Evolutionary conservation across 2,329 filamentous ascomycete species (phyloP).

Genomic region (Aureobasidium mangrovei): DNA sequence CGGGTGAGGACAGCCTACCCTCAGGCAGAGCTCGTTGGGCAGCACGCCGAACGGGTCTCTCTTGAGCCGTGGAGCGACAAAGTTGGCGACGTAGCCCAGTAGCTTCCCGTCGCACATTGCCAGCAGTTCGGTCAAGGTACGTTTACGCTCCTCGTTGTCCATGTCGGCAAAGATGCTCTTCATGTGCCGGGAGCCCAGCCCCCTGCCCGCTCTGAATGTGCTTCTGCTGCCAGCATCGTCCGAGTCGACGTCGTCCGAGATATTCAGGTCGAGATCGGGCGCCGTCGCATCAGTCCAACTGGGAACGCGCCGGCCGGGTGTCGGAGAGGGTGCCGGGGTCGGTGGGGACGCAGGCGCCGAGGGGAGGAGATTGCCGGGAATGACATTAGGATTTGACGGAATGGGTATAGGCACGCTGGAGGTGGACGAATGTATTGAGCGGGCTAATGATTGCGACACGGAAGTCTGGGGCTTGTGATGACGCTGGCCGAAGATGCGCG

Average conservation of each 20-base stretch:
- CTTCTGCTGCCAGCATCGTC: slow-evolving; percentile 20
- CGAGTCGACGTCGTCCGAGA: slow-evolving; percentile 24
- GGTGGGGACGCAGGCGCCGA: slow-evolving; percentile 58
- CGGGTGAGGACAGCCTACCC: slow-evolving; percentile 47
- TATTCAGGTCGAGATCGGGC: slow-evolving; percentile 65
- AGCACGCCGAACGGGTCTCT: slow-evolving; percentile 92
- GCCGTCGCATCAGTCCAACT: slow-evolving; percentile 73
- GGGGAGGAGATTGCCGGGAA: slow-evolving; percentile 53
- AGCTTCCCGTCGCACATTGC: slow-evolving; percentile 93
- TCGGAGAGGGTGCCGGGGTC: slow-evolving; percentile 58
- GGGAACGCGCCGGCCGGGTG: slow-evolving; percentile 52
- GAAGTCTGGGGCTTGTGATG: slow-evolving; percentile 6
- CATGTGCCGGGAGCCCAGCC: slow-evolving; percentile 56
- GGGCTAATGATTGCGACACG: slow-evolving; percentile 11
- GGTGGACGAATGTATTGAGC: slow-evolving; percentile 12
- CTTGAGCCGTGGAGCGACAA: slow-evolving; percentile 87
- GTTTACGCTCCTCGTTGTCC: slow-evolving; percentile 65
- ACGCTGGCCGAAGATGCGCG: slow-evolving; percentile 9
- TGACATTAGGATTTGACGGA: slow-evolving; percentile 36
- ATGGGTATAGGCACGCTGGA: slow-evolving; percentile 38
- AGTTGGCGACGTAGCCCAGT: slow-evolving; percentile 90
- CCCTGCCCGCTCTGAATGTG: slow-evolving; percentile 20
- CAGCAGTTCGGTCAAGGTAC: slow-evolving; percentile 76
- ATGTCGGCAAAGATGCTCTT: slow-evolving; percentile 72
- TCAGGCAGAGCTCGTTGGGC: slow-evolving; percentile 84